These are phyloP conservation scores for Rubus idaeus DNA, from an alignment of 306 rosid species.

Conservation along the genomic window DNA sequence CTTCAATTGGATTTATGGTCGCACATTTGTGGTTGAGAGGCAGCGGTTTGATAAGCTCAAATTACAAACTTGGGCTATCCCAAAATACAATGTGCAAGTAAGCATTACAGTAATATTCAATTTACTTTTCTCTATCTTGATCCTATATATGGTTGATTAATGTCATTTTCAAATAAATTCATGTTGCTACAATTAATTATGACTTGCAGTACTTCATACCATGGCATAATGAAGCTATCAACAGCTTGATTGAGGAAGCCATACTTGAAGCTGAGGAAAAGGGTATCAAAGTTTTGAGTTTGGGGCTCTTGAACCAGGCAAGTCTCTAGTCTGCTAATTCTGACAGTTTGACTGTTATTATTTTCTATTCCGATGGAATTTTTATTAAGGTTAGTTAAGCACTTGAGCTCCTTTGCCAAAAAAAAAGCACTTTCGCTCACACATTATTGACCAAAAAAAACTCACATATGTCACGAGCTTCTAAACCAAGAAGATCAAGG, in stretches of 20 bases:
- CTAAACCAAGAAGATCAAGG: too few relatives aligned
- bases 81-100: constrained; percentile 55
- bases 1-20: constrained; percentile 41
- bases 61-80: constrained; percentile 66
- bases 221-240: constrained; percentile 36
- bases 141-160: too few relatives aligned
- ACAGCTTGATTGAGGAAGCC: constrained; percentile 39
- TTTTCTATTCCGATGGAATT: too few relatives aligned
- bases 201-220: constrained; percentile 27
- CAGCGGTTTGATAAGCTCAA: constrained; percentile 43
- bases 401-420: too few relatives aligned
- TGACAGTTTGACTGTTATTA: not conserved
- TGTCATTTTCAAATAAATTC: too few relatives aligned
- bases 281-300: constrained; percentile 35
- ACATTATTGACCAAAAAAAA: too few relatives aligned
- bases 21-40: constrained; percentile 45
- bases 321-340: not conserved
- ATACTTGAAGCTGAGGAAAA: constrained; percentile 39
- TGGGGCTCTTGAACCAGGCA: constrained; percentile 48
- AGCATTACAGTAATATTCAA: constrained; percentile 3
- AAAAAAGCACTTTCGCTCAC: too few relatives aligned
- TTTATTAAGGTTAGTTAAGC: too few relatives aligned
- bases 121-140: too few relatives aligned
- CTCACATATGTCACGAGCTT: too few relatives aligned
- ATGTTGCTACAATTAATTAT: not conserved